phyloP scores from a whole-genome alignment of 2,329 filamentous ascomycete species.

The Paracoccidioides lutzii region DNA sequence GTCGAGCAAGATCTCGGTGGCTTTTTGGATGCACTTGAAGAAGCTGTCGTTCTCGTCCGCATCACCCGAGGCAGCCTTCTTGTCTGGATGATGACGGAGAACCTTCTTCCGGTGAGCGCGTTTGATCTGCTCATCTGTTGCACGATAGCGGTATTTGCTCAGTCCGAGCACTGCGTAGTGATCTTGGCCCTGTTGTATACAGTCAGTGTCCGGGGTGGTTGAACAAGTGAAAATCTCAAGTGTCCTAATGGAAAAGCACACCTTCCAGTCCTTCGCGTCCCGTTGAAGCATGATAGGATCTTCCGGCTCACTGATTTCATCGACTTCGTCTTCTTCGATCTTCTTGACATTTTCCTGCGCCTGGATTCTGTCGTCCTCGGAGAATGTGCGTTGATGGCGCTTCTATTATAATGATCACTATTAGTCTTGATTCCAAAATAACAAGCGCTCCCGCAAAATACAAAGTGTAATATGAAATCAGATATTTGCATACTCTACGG shows the following conservation, averaged over 20 bases:
- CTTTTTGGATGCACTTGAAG: conserved; percentile 99
- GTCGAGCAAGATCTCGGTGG: conserved; percentile 84
- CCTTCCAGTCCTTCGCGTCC: conserved; percentile 99
- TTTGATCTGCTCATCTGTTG: conserved; percentile 97
- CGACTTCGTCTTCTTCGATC: conserved; percentile 77
- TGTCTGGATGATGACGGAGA: conserved; percentile 95
- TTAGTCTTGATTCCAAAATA: too few relatives aligned
- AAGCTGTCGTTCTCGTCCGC: conserved; percentile 85
- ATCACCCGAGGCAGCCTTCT: conserved; percentile 83
- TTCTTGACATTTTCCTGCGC: conserved; percentile 92
- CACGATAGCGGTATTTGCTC: conserved; percentile 80
- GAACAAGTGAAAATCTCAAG: neutral
- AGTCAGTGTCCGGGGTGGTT: neutral
- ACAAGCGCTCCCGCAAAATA: too few relatives aligned
- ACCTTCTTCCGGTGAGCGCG: conserved; percentile 99
- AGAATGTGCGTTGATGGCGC: conserved; percentile 94
- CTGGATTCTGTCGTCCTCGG: conserved; percentile 95
- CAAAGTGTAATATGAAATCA: too few relatives aligned
- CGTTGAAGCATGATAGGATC: conserved; percentile 83
- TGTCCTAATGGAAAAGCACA: conserved; percentile 27
- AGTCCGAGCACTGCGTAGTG: conserved; percentile 95
- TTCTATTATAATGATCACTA: conserved; percentile 30
- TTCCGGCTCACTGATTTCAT: conserved; percentile 86
- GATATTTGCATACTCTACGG: conserved; percentile 53
- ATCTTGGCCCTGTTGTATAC: conserved; percentile 59